phyloP scores from a whole-genome alignment of 768 basidiomycete species.

The Pulveroboletus sp. region DNA sequence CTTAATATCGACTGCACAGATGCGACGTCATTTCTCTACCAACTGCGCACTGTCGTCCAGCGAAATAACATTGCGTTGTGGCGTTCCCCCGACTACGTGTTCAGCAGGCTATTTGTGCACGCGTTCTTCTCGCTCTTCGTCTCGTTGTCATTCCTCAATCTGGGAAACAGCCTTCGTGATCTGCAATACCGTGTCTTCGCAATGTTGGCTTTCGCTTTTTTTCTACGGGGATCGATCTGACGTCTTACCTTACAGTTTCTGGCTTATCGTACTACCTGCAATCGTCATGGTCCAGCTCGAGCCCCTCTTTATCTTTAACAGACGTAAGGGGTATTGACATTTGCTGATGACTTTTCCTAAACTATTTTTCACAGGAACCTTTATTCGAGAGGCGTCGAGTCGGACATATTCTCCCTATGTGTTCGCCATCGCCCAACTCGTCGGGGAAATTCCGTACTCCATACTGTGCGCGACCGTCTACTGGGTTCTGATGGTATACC shows the following conservation, averaged over 20 bases:
- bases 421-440: conserved; percentile 77
- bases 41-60: conserved; percentile 61
- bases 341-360: background rate
- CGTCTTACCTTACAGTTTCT: conserved; percentile 43
- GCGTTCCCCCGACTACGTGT: conserved; percentile 84
- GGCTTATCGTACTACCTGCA: conserved; percentile 63
- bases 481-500: conserved; percentile 73
- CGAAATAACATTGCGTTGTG: conserved; percentile 72
- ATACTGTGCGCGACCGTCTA: conserved; percentile 67
- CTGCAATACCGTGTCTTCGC: conserved; percentile 80
- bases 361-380: conserved; percentile 28
- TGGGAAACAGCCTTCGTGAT: conserved; percentile 60
- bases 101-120: conserved; percentile 76
- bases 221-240: background rate
- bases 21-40: conserved; percentile 72
- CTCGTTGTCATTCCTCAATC: conserved; percentile 74
- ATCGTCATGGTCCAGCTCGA: conserved; percentile 69
- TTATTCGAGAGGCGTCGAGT: conserved; percentile 64
- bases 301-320: conserved; percentile 75
- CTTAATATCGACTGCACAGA: conserved; percentile 36
- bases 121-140: conserved; percentile 66
- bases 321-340: conserved; percentile 40
- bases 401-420: conserved; percentile 84
- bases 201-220: conserved; percentile 44
- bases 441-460: conserved; percentile 78